These are phyloP conservation scores for Diaporthe vaccinii DNA, from an alignment of 2,329 filamentous ascomycete genomes.

Conservation along the genomic window DNA sequence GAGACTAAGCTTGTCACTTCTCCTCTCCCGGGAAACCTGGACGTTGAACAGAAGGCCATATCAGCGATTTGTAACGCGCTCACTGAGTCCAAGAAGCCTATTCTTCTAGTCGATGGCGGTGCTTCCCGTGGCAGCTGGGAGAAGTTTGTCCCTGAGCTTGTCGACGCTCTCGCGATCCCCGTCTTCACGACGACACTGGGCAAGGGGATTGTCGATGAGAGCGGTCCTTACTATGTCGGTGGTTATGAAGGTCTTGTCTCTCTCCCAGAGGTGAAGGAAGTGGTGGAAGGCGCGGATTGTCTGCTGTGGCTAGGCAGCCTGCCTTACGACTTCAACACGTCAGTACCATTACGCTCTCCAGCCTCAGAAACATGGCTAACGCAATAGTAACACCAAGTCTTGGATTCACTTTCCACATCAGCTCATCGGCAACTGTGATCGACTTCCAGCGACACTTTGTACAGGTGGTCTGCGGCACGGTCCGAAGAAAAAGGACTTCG, in stretches of 20 bases:
- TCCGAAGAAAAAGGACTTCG: neutral
- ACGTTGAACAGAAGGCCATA: neutral
- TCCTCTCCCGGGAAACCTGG: neutral
- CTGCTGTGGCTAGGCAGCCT: conserved; percentile 42
- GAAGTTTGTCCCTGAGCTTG: conserved; percentile 68
- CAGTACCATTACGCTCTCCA: neutral
- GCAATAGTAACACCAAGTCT: neutral
- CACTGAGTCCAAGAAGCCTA: conserved; percentile 69
- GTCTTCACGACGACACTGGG: conserved; percentile 76
- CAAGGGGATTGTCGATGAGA: conserved; percentile 74
- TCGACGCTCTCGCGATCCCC: conserved; percentile 70
- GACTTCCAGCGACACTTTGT: conserved; percentile 8
- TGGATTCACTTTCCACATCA: neutral
- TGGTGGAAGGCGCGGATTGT: conserved; percentile 39
- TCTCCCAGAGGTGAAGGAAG: conserved; percentile 42
- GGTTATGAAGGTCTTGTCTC: conserved; percentile 74
- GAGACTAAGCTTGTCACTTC: neutral
- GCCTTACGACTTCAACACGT: conserved; percentile 42
- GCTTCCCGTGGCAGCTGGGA: conserved; percentile 70
- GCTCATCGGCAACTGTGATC: conserved; percentile 41
- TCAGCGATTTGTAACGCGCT: conserved; percentile 59
- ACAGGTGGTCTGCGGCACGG: neutral
- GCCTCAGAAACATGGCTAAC: neutral
- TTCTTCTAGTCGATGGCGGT: conserved; percentile 75
- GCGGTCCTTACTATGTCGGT: conserved; percentile 71